These are phyloP conservation scores for Epichloe brachyelytri DNA, from an alignment of 2,329 filamentous ascomycete species.

Conservation along the genomic window DNA sequence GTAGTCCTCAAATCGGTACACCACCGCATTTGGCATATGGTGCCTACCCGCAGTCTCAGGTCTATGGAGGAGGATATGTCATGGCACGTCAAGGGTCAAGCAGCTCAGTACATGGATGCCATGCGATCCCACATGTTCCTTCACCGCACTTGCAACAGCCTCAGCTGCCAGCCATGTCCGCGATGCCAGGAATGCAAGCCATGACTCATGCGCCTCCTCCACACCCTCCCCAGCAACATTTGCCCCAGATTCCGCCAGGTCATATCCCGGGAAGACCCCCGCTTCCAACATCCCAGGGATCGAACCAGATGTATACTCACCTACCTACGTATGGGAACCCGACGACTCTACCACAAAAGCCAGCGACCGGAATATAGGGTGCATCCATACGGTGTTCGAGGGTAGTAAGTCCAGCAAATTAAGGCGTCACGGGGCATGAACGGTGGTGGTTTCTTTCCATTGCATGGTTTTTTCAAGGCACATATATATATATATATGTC, in stretches of 20 bases:
- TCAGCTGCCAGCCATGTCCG: conserved; percentile 8
- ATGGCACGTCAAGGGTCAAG: conserved; percentile 46
- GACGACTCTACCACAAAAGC: conserved; percentile 46
- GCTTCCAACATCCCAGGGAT: conserved; percentile 28
- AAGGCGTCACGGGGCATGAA: conserved; percentile 22
- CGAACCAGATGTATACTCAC: conserved; percentile 35
- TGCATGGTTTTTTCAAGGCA: background rate
- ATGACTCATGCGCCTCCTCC: conserved; percentile 26
- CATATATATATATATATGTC: background rate
- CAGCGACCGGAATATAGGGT: conserved; percentile 33
- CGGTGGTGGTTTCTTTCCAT: conserved; percentile 13
- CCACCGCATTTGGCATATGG: conserved; percentile 38
- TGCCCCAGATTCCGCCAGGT: conserved; percentile 28
- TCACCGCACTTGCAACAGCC: conserved; percentile 18
- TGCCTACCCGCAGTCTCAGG: conserved; percentile 34
- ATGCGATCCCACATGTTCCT: conserved; percentile 26
- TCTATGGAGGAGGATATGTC: conserved; percentile 36
- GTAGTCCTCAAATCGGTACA: conserved; percentile 40
- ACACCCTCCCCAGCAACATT: conserved; percentile 14
- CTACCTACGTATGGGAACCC: conserved; percentile 46
- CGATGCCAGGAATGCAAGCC: conserved; percentile 12
- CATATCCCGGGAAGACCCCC: conserved; percentile 36
- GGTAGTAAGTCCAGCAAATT: conserved; percentile 10
- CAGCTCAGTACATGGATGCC: conserved; percentile 39
- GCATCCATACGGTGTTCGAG: conserved; percentile 17